These are phyloP conservation scores for Tylopilus felleus DNA, from an alignment of 768 basidiomycete species.

Conservation along the genomic window DNA sequence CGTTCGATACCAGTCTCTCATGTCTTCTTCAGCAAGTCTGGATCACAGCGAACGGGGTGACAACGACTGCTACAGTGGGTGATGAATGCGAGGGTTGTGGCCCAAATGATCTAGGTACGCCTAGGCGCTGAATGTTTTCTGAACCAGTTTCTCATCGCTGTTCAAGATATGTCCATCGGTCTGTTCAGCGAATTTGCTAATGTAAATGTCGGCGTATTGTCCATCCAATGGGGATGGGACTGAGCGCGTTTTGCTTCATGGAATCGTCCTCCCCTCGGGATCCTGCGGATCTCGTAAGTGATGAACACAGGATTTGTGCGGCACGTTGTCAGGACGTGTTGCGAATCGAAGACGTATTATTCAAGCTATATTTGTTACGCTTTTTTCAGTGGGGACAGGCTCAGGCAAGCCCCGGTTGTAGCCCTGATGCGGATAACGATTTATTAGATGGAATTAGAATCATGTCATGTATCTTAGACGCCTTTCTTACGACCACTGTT, in stretches of 20 bases:
- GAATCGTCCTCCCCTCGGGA: neutral
- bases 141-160: slow-evolving; percentile 3
- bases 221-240: slow-evolving; percentile 53
- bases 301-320: slow-evolving; percentile 3
- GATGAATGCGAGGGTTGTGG: slow-evolving; percentile 62
- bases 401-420: slow-evolving; percentile 23
- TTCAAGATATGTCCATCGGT: slow-evolving; percentile 62
- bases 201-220: slow-evolving; percentile 48
- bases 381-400: slow-evolving; percentile 11
- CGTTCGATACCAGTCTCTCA: slow-evolving; percentile 7
- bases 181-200: slow-evolving; percentile 52
- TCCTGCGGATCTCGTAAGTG: slow-evolving; percentile 5
- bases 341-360: slow-evolving; percentile 22
- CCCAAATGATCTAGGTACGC: slow-evolving; percentile 53
- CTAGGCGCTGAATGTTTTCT: neutral
- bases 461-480: slow-evolving; percentile 21
- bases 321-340: slow-evolving; percentile 20
- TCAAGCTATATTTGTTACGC: slow-evolving; percentile 10
- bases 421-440: slow-evolving; percentile 4
- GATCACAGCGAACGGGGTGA: slow-evolving; percentile 51
- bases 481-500: slow-evolving; percentile 9
- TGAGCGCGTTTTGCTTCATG: slow-evolving; percentile 9
- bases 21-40: slow-evolving; percentile 46
- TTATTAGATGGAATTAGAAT: slow-evolving; percentile 16
- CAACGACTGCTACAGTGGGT: slow-evolving; percentile 45